These are phyloP conservation scores for Glutinoglossum americanum DNA, from an alignment of 495 filamentous ascomycete species.

Conservation along the genomic window DNA sequence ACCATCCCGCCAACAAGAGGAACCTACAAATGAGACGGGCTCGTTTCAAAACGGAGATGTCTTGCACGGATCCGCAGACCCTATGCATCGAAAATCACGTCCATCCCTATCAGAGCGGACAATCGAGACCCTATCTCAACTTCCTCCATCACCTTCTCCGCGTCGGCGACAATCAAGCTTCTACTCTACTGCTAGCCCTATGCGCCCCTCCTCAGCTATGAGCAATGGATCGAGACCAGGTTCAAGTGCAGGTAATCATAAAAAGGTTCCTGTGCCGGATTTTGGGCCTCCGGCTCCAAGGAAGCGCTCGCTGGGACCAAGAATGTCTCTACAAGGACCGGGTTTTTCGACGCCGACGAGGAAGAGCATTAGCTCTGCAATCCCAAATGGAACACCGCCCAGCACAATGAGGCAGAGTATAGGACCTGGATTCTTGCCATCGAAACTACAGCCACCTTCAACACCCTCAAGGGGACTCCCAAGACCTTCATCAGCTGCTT, in stretches of 20 bases:
- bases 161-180: slow-evolving; percentile 35
- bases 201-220: slow-evolving; percentile 24
- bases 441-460: background rate
- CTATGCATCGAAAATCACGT: slow-evolving; percentile 11
- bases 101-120: slow-evolving; percentile 49
- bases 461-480: background rate
- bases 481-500: background rate
- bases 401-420: background rate
- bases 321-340: background rate
- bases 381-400: background rate
- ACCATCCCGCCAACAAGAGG: background rate
- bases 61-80: background rate
- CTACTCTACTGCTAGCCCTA: slow-evolving; percentile 34
- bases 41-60: background rate
- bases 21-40: background rate
- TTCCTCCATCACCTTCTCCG: slow-evolving; percentile 42
- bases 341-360: background rate
- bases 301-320: background rate
- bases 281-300: background rate
- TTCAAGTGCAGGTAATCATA: slow-evolving; percentile 16
- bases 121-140: slow-evolving; percentile 39
- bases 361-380: background rate
- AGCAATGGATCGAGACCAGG: slow-evolving; percentile 24
- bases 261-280: background rate
- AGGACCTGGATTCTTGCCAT: background rate